A percentile compares a stretch with the other conserved stretches of the same genome.
These are phyloP conservation scores for Penicillium riverlandense DNA, from an alignment of 495 filamentous ascomycete genomes.

Conservation along the genomic window DNA sequence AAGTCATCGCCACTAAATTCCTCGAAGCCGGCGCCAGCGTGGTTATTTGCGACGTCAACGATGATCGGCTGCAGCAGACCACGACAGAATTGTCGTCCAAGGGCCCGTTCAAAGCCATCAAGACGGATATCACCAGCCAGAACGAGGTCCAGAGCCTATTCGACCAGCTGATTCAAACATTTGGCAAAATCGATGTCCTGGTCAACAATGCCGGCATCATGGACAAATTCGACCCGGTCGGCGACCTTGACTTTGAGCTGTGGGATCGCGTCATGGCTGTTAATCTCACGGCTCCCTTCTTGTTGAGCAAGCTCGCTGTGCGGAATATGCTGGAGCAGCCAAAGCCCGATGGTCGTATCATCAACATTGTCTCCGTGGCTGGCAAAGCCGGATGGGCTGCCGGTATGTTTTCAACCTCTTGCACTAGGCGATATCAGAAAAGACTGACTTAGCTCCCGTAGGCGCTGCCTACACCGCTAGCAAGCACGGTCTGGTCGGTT, in stretches of 20 bases:
- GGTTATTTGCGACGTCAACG: constrained; percentile 37
- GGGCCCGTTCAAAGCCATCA: constrained; percentile 27
- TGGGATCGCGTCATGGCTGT: constrained; percentile 54
- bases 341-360: constrained; percentile 22
- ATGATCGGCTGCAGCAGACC: constrained; percentile 23
- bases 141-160: constrained; percentile 30
- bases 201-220: constrained; percentile 46
- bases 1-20: constrained; percentile 31
- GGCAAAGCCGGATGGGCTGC: constrained; percentile 24
- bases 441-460: constrained; percentile 13
- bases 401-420: constrained; percentile 14
- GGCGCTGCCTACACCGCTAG: constrained; percentile 47
- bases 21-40: constrained; percentile 33
- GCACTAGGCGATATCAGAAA: background rate
- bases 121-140: constrained; percentile 33
- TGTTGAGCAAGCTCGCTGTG: constrained; percentile 46
- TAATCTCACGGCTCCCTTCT: constrained; percentile 53
- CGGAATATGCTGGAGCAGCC: constrained; percentile 30
- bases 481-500: constrained; percentile 38
- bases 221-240: constrained; percentile 50
- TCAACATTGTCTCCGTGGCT: constrained; percentile 33
- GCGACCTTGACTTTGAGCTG: constrained; percentile 36
- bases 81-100: constrained; percentile 31
- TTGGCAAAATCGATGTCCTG: constrained; percentile 30
- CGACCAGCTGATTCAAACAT: constrained; percentile 19